Evolutionary conservation across 176 grass and related monocot genomes (phyloP).

Genomic region (Guadua angustifolia): DNA sequence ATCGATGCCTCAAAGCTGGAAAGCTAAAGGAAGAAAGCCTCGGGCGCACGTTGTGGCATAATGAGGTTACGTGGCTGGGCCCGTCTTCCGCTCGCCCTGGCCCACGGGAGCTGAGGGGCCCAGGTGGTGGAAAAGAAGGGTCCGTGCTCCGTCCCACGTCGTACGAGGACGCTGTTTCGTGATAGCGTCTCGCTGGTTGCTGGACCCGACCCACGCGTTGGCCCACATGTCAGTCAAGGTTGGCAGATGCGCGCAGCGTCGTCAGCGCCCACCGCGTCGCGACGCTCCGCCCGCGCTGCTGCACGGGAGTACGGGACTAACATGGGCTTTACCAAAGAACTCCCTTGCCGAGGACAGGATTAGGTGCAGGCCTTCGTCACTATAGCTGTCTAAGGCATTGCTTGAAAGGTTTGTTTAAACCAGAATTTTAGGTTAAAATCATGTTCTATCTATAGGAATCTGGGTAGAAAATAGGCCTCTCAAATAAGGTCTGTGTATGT

Average conservation of each 20-base stretch:
- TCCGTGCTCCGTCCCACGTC: not conserved
- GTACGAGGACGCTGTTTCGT: not conserved
- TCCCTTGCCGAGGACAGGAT: not conserved
- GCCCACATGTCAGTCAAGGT: not conserved
- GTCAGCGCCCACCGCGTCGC: not conserved
- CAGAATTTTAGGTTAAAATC: too few relatives aligned
- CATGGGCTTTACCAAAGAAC: not conserved
- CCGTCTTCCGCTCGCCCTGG: not conserved
- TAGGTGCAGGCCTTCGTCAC: too few relatives aligned
- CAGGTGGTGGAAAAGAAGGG: not conserved
- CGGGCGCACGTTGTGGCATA: not conserved
- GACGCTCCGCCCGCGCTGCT: not conserved
- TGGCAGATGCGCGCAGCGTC: rapidly evolving
- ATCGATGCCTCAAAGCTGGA: conserved; percentile 22
- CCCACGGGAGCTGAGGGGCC: not conserved
- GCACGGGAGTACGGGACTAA: not conserved
- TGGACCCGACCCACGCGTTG: not conserved
- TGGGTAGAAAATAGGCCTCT: too few relatives aligned
- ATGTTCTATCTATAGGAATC: too few relatives aligned
- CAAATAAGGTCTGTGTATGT: too few relatives aligned
- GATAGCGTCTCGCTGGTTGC: not conserved
- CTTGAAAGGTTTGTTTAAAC: too few relatives aligned
- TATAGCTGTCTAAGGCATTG: too few relatives aligned
- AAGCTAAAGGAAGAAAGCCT: not conserved
- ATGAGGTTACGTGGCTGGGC: not conserved